Percentiles rank a stretch among this genome's conserved stretches.
These are phyloP conservation scores for Penicillium chermesinum DNA, from an alignment of 495 filamentous ascomycete genomes.

Conservation along the genomic window DNA sequence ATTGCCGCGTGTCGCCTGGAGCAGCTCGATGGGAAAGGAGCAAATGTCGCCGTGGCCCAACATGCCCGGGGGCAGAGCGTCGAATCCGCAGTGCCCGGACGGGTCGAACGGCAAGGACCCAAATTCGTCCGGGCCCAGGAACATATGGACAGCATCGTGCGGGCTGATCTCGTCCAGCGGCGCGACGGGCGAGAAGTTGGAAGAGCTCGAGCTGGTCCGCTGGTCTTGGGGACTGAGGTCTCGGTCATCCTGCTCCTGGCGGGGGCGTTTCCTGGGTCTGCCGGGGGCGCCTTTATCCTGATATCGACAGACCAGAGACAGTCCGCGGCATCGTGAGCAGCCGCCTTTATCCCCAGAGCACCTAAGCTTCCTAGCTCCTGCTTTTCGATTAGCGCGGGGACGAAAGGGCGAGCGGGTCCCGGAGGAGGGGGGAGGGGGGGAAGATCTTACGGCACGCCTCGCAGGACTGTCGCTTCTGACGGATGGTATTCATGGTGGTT, in stretches of 20 bases:
- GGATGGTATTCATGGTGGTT: conserved; percentile 13
- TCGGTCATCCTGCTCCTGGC: conserved; percentile 7
- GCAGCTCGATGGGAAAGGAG: conserved; percentile 13
- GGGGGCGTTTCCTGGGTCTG: conserved; percentile 18
- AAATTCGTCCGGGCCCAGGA: conserved; percentile 5
- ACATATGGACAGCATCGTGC: neutral
- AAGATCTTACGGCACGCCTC: conserved; percentile 16
- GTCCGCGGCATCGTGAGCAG: conserved; percentile 18
- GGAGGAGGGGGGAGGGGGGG: neutral
- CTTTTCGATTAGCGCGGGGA: neutral
- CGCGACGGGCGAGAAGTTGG: conserved; percentile 1
- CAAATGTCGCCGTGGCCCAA: conserved; percentile 13
- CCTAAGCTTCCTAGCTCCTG: conserved; percentile 24
- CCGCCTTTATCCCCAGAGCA: conserved; percentile 26
- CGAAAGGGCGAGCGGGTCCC: too few relatives aligned
- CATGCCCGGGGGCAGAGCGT: conserved; percentile 12
- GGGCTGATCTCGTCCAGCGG: neutral
- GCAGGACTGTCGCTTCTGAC: conserved; percentile 21
- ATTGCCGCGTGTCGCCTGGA: conserved; percentile 3
- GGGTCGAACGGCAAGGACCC: conserved; percentile 14
- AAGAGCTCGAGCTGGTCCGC: conserved; percentile 7
- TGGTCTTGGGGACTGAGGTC: conserved; percentile 1
- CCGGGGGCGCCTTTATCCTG: conserved; percentile 24
- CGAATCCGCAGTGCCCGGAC: conserved; percentile 12
- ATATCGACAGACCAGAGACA: conserved; percentile 21